These are phyloP conservation scores for Citrus sp. DNA, from an alignment of 345 rosid genomes.

Conservation along the genomic window DNA sequence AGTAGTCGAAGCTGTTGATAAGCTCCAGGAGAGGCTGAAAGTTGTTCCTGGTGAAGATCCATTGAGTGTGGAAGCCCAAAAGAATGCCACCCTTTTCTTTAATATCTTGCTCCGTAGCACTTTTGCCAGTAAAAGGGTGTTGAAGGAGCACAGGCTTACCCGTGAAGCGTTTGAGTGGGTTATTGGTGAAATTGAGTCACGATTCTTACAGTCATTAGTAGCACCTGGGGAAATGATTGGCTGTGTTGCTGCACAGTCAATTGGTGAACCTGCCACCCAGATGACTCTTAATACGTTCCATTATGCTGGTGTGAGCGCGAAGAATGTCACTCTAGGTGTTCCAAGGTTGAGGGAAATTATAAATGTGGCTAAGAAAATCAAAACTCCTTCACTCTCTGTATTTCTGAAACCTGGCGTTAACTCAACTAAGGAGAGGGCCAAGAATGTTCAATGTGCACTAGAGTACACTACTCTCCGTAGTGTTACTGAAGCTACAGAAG, in stretches of 20 bases:
- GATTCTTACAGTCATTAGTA: conserved; percentile 85
- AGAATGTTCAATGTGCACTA: conserved; percentile 92
- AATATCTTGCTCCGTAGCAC: conserved; percentile 93
- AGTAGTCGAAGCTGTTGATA: conserved; percentile 93
- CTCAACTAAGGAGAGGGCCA: conserved; percentile 87
- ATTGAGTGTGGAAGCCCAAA: conserved; percentile 95
- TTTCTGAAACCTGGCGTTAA: conserved; percentile 68
- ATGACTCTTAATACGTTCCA: conserved; percentile 98
- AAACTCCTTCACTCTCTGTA: conserved; percentile 92
- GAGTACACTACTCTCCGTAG: conserved; percentile 97
- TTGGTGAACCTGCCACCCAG: conserved; percentile 99
- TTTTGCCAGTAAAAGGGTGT: conserved; percentile 93
- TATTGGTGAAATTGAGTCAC: conserved; percentile 91
- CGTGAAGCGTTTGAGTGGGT: conserved; percentile 99
- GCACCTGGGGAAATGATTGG: conserved; percentile 99
- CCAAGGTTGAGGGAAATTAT: conserved; percentile 95
- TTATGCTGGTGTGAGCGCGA: conserved; percentile 99
- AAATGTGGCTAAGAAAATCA: conserved; percentile 90
- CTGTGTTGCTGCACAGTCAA: conserved; percentile 98
- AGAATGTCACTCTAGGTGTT: conserved; percentile 98
- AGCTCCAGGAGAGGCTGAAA: conserved; percentile 88
- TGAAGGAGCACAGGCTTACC: conserved; percentile 91
- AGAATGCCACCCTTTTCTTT: conserved; percentile 96
- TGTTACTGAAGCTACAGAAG: conserved; percentile 94
- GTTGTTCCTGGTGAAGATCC: conserved; percentile 95